Conservation (phyloP, 495 filamentous ascomycete species). For the Tuber microsphaerosporum region DNA sequence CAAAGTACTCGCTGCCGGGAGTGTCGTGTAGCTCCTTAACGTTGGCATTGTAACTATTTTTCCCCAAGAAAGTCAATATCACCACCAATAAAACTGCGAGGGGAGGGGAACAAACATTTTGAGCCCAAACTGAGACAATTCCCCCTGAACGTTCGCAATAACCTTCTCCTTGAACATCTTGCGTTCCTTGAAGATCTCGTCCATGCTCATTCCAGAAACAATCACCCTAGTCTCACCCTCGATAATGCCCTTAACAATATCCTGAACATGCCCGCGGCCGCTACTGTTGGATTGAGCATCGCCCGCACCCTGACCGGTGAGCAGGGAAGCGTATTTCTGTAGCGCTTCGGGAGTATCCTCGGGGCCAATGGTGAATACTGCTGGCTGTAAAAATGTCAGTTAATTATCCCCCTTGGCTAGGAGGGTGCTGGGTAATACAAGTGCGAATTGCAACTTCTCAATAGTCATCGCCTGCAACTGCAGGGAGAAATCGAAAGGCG, state of each 20-base stretch:
- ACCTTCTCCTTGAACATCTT: constrained; percentile 71
- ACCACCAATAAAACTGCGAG: neutral
- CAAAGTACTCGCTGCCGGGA: constrained; percentile 68
- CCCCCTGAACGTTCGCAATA: constrained; percentile 67
- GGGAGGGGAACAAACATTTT: constrained; percentile 46
- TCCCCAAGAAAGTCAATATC: constrained; percentile 3
- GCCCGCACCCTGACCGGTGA: constrained; percentile 53
- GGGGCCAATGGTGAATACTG: constrained; percentile 79
- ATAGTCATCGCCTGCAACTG: constrained; percentile 74
- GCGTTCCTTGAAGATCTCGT: constrained; percentile 76
- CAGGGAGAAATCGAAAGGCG: constrained; percentile 70
- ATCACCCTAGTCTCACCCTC: constrained; percentile 75
- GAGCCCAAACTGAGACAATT: constrained; percentile 66
- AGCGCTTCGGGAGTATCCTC: constrained; percentile 53
- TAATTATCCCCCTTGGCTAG: neutral
- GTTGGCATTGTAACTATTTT: constrained; percentile 62
- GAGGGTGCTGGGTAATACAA: neutral
- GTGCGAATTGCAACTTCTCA: constrained; percentile 60
- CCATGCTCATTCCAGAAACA: constrained; percentile 76
- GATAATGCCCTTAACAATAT: constrained; percentile 82
- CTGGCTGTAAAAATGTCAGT: constrained; percentile 49
- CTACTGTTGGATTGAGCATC: constrained; percentile 41
- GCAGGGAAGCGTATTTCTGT: constrained; percentile 67
- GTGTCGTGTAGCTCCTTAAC: constrained; percentile 79
- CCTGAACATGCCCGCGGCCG: constrained; percentile 62